These are phyloP conservation scores for Ustilago curta DNA, from an alignment of 1,284 basidiomycete genomes.

Conservation along the genomic window DNA sequence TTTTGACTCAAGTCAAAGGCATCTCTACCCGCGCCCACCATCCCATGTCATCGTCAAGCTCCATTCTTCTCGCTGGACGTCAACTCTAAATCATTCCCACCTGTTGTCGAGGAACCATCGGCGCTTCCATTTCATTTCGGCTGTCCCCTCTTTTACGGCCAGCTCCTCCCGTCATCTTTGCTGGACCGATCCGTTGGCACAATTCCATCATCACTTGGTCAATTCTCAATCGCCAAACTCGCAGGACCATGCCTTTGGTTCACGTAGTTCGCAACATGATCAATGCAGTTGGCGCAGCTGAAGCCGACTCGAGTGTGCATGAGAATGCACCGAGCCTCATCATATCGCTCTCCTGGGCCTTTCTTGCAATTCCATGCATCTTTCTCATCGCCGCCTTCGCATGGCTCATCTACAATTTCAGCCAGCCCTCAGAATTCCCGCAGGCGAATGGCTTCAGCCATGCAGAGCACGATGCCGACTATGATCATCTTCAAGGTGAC, in stretches of 20 bases:
- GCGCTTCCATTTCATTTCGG: no score
- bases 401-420: constrained; percentile 42
- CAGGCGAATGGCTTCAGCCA: constrained; percentile 22
- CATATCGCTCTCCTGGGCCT: constrained; percentile 44
- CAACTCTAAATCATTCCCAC: not conserved
- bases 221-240: not conserved
- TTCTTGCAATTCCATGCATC: constrained; percentile 42
- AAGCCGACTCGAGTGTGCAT: constrained; percentile 15
- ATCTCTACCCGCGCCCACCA: no score
- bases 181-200: not conserved
- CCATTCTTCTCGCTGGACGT: no score
- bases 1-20: no score
- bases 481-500: constrained; percentile 5
- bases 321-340: constrained; percentile 30
- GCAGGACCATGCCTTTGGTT: constrained; percentile 17
- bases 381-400: constrained; percentile 36
- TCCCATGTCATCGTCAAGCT: no score
- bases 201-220: not conserved
- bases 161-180: not conserved
- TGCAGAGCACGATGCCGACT: constrained; percentile 14
- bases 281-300: constrained; percentile 7
- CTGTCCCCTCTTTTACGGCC: no score
- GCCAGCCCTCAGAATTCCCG: constrained; percentile 35
- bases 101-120: no score
- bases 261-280: constrained; percentile 7